Evolutionary conservation across 768 basidiomycete genomes (phyloP).

Genomic region (Dentipellis fragilis): DNA sequence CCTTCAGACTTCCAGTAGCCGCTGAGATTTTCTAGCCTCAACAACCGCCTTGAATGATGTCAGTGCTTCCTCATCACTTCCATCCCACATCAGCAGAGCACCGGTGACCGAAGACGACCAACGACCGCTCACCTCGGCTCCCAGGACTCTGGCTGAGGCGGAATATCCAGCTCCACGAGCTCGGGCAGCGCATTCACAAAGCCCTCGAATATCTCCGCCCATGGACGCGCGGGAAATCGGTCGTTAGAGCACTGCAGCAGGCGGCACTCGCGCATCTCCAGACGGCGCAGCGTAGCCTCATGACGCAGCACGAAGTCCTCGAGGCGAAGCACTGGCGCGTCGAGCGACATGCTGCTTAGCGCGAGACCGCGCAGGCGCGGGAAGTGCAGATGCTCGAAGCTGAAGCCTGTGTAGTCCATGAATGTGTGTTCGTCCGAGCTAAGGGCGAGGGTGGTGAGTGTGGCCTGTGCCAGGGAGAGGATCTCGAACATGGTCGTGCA

Average conservation of each 20-base stretch:
- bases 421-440: background rate
- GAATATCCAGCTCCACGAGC: background rate
- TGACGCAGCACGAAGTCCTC: background rate
- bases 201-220: background rate
- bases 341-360: background rate
- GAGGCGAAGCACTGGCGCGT: background rate
- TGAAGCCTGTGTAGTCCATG: background rate
- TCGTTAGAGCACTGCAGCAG: background rate
- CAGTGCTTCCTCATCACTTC: background rate
- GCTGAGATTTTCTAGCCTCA: background rate
- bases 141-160: background rate
- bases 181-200: background rate
- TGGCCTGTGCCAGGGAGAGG: background rate
- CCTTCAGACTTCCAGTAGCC: no score
- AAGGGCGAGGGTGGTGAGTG: background rate
- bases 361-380: background rate
- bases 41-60: background rate
- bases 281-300: background rate
- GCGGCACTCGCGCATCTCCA: background rate
- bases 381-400: background rate
- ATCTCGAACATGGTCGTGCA: background rate
- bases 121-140: background rate
- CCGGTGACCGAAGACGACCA: no score
- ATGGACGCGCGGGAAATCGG: background rate
- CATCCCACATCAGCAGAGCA: no score